phyloP scores from a whole-genome alignment of 139 green algal species.

The Chlamydomonas sp. region DNA sequence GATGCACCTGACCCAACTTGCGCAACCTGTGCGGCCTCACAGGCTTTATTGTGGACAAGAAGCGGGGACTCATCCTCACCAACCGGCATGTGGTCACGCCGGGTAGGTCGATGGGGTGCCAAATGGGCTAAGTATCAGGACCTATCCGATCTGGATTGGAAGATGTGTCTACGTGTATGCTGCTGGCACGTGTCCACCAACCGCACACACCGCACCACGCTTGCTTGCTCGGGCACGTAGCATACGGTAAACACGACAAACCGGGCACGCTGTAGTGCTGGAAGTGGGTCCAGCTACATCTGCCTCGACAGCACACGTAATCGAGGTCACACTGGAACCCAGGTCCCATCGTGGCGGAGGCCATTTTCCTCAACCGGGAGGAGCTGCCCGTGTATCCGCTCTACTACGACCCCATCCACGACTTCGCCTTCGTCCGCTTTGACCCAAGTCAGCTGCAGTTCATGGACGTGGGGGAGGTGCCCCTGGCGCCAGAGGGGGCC shows the following conservation, averaged over 20 bases:
- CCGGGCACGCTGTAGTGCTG: too few relatives aligned
- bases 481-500: conserved; percentile 81
- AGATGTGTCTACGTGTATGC: not conserved
- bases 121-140: too few relatives aligned
- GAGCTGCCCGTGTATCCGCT: conserved; percentile 78
- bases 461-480: conserved; percentile 70
- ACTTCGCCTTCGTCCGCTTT: conserved; percentile 88
- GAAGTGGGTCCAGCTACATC: too few relatives aligned
- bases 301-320: too few relatives aligned
- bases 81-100: conserved; percentile 93
- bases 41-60: conserved; percentile 88
- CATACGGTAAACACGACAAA: too few relatives aligned
- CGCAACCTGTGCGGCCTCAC: conserved; percentile 64
- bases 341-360: conserved; percentile 88
- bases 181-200: not conserved
- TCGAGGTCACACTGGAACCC: not conserved
- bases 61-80: conserved; percentile 88
- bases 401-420: conserved; percentile 82
- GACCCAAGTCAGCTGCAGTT: conserved; percentile 81
- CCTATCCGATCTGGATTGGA: not conserved
- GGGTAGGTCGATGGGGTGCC: conserved; percentile 40
- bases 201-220: too few relatives aligned
- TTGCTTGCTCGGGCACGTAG: too few relatives aligned
- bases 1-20: not conserved
- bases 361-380: conserved; percentile 93